Base-by-base conservation (phyloP, 1,139 yeast species). In the Diutina mesorugosa region DNA sequence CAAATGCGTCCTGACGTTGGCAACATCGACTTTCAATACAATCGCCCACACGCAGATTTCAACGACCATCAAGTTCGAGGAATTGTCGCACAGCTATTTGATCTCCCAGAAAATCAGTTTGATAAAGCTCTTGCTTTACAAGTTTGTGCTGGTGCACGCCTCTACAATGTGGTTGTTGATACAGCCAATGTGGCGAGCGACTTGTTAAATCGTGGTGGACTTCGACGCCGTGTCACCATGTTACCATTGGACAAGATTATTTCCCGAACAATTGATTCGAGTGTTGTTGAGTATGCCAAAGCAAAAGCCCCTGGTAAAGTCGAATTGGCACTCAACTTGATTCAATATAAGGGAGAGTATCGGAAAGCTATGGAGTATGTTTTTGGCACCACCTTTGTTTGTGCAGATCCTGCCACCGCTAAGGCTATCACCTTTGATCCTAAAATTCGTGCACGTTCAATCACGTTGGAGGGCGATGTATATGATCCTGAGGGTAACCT, bases 401-500 rank as follows among this genome's bases (percentile, higher is more conserved):
- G 99, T 70, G 74, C 82, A 41, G 95, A 90, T 69, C 88, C 96
- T 0, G 85, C 87, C 35, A 84, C 96, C 0, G 99, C 99, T 0
- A 87, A 91, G 63, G 74, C 77, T 55, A 87, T 93, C 4, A 90
- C 99, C 0, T 95, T 91, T 68, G 84, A 91, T 67, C 95, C 93
- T 0, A 77, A 81, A 58, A 83, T 93, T 14, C 78, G 89, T 61
- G 77, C 91, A 0, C 83, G 93, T 64, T 86, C 96, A n/a, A 91
- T 95, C 14, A 95, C 99, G 0, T 68, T 88, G 50, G 95, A 91
- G 56, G 99, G 99, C 55, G 99, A 93, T 69, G 80, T 86, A 10
- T 95, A 91, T 70, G 99, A 95, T 66, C 99, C 99, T 0, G 90
- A 87, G 63, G 99, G 99, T 14, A 90, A 96, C 28, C 73, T 95